Conservation (phyloP, 192 early-diverging fungal genomes). For the Chytriomyces sp. region DNA sequence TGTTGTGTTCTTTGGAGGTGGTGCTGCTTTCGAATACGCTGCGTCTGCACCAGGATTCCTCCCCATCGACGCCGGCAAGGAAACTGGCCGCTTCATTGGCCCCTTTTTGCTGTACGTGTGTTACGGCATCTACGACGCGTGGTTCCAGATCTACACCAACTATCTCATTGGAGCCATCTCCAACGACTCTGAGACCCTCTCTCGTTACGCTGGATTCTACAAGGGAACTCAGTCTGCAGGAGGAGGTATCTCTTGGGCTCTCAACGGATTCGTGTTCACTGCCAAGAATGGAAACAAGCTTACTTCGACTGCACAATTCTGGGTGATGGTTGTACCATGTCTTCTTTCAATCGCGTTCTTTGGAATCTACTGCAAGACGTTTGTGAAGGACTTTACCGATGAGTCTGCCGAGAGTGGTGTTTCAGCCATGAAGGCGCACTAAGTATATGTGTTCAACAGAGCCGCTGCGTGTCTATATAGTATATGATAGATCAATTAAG, state of each 20-base stretch:
- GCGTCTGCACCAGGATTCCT: constrained; percentile 55
- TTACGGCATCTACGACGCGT: constrained; percentile 78
- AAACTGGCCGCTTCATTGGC: constrained; percentile 49
- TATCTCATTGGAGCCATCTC: constrained; percentile 85
- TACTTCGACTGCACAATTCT: neutral
- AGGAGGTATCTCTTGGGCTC: constrained; percentile 41
- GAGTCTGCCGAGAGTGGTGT: neutral
- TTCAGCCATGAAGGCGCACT: constrained; percentile 1
- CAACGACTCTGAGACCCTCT: constrained; percentile 67
- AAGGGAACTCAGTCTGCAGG: constrained; percentile 85
- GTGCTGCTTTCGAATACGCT: constrained; percentile 31
- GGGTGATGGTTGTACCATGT: constrained; percentile 17
- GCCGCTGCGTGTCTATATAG: no score
- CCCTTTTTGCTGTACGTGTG: constrained; percentile 71
- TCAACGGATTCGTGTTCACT: constrained; percentile 12
- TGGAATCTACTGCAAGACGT: neutral
- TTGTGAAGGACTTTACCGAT: constrained; percentile 14
- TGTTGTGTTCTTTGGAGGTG: constrained; percentile 7
- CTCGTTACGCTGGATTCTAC: constrained; percentile 74
- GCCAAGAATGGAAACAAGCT: neutral
- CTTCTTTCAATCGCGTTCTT: neutral
- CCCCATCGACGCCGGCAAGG: constrained; percentile 37
- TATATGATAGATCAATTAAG: no score
- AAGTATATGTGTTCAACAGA: neutral
- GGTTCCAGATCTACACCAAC: constrained; percentile 81